Percentiles rank a stretch among this genome's conserved stretches.
Evolutionary conservation across 2,329 filamentous ascomycete species (phyloP).

Genomic region (Graphilbum fragrans): DNA sequence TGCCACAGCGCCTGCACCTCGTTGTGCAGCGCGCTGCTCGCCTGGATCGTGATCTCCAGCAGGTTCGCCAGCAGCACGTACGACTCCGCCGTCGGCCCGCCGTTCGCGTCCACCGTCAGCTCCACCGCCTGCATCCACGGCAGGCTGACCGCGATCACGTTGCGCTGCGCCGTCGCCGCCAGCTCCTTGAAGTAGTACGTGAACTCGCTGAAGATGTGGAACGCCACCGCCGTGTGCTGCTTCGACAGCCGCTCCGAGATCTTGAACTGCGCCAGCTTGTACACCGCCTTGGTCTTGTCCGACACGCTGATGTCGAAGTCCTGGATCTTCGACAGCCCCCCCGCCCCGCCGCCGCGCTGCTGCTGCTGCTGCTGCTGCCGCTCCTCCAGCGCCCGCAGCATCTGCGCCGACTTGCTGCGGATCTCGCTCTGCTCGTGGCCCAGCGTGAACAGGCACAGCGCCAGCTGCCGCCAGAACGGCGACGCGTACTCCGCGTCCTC

Average conservation of each 20-base stretch:
- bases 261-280: conserved; percentile 94
- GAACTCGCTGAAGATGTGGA: conserved; percentile 92
- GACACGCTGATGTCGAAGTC: conserved; percentile 98
- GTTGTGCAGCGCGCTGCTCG: conserved; percentile 77
- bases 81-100: conserved; percentile 78
- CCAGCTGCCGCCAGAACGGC: conserved; percentile 83
- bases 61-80: conserved; percentile 93
- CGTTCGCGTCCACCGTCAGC: conserved; percentile 81
- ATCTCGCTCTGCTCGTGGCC: conserved; percentile 87
- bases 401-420: conserved; percentile 71
- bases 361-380: conserved; percentile 36
- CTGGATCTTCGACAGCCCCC: conserved; percentile 77
- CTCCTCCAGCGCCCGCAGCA: conserved; percentile 73
- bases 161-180: conserved; percentile 71
- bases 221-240: conserved; percentile 79
- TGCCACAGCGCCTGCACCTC: conserved; percentile 98
- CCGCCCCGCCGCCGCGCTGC: conserved; percentile 11
- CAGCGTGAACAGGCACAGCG: conserved; percentile 79
- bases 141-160: conserved; percentile 85
- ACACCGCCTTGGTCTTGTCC: conserved; percentile 95
- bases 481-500: conserved; percentile 73
- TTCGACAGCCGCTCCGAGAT: conserved; percentile 83
- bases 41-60: conserved; percentile 91
- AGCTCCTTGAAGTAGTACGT: conserved; percentile 86
- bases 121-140: conserved; percentile 96